Percentiles rank a stretch among this genome's conserved stretches.
These are phyloP conservation scores for Apophysomyces variabilis DNA, from an alignment of 371 early-diverging fungal genomes.

Conservation along the genomic window DNA sequence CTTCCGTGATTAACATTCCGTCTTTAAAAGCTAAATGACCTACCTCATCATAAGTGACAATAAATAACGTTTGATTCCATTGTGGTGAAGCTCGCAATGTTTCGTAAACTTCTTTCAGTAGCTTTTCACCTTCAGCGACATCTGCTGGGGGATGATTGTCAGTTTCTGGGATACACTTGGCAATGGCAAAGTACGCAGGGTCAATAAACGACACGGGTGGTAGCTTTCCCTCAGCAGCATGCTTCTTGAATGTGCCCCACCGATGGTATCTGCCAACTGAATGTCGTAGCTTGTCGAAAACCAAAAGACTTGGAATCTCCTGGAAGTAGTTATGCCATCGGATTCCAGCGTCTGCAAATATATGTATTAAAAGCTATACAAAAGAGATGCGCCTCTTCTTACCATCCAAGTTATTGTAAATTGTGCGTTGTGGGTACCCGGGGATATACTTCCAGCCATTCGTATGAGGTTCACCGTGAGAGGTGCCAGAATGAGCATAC, in stretches of 20 bases:
- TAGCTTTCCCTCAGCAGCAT: conserved; percentile 29
- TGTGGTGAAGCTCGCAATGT: conserved; percentile 34
- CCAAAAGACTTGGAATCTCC: conserved; percentile 27
- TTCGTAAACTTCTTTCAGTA: conserved; percentile 39
- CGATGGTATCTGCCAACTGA: conserved; percentile 19
- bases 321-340: conserved; percentile 27
- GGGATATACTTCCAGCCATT: conserved; percentile 23
- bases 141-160: conserved; percentile 35
- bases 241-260: conserved; percentile 25
- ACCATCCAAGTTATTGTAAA: conserved; percentile 33
- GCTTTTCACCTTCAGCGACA: conserved; percentile 27
- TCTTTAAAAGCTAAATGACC: too few relatives aligned
- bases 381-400: background rate
- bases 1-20: background rate
- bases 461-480: conserved; percentile 22
- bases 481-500: conserved; percentile 33
- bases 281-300: conserved; percentile 27
- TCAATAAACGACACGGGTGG: conserved; percentile 33
- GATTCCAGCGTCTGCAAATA: conserved; percentile 17
- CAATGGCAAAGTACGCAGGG: conserved; percentile 34
- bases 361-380: background rate
- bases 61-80: conserved; percentile 41
- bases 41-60: conserved; percentile 39
- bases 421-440: conserved; percentile 37
- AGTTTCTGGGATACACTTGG: conserved; percentile 26